Evolutionary conservation across 768 basidiomycete genomes (phyloP), one percentile per base, ranked within the genome.

Genomic region (Pleurotus cornucopiae): DNA sequence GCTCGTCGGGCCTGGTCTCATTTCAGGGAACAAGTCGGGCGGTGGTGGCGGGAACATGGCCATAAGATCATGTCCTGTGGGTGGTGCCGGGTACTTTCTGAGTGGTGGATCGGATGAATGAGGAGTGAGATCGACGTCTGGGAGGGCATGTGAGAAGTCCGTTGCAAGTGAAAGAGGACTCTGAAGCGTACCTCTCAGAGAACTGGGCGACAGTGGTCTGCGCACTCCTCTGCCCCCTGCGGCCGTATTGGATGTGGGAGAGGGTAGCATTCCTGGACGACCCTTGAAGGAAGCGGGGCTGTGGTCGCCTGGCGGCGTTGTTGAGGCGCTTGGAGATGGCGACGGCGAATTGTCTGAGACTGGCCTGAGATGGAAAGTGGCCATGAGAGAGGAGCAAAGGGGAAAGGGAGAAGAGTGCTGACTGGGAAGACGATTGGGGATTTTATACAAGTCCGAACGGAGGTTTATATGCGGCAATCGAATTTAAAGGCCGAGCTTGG

Each of bases 41-140:
- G 87, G 79, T 3, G 83, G 73, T 4, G 89, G 79, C 0, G 89
- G 89, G 65, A 91, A 91, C 73, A 91, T 80, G 12, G 86, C 86
- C 89, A 91, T 91, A 62, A 91, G 79, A 61, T 91, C 88, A 62
- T 91, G 89, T 2, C 89, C 89, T 0, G 86, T 89, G 4, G 88
- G 85, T 1, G 89, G 89, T 1, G 86, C 81, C 14, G 89, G 89
- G 65, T 83, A 88, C 60, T 83, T 84, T 56, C 85, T 74, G 2
- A 78, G 70, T 2, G 71, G 66, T 55, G 76, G 72, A 40, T 77
- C 72, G 37, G 39, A 38, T 41, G n/a, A 56, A 56, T 9, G 54
- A 40, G 55, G 14, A 18, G 41, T 18, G 34, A 45, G 14, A 12
- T 39, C 30, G 21, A 54, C 46, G 34, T 43, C 54, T 54, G 23